phyloP scores from a whole-genome alignment of 1,139 yeast species.

The Pneumocystis oryctolagi region DNA sequence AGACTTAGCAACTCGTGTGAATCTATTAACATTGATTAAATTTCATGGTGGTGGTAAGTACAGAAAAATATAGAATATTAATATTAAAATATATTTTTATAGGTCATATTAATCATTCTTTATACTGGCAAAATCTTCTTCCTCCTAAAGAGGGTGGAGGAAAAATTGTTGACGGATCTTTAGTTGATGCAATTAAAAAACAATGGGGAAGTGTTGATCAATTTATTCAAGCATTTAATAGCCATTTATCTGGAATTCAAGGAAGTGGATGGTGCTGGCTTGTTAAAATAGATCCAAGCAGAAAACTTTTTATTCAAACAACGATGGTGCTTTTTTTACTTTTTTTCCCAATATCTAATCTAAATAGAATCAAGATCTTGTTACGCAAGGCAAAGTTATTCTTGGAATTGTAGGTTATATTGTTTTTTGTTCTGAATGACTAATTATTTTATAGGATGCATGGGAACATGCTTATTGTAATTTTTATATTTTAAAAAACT shows the following conservation, averaged over 20 bases:
- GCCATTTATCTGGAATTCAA: slow-evolving; percentile 75
- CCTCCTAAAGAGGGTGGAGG: slow-evolving; percentile 79
- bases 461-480: slow-evolving; percentile 90
- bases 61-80: neutral
- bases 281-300: slow-evolving; percentile 73
- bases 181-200: slow-evolving; percentile 46
- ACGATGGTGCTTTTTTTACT: slow-evolving; percentile 29
- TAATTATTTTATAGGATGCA: slow-evolving; percentile 78
- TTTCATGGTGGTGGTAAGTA: slow-evolving; percentile 80
- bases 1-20: slow-evolving; percentile 52
- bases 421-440: neutral
- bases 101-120: slow-evolving; percentile 56
- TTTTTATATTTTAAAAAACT: neutral
- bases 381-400: slow-evolving; percentile 57
- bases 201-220: slow-evolving; percentile 71
- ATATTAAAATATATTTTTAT: neutral
- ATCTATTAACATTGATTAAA: slow-evolving; percentile 63
- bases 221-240: slow-evolving; percentile 52
- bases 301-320: slow-evolving; percentile 70
- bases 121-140: slow-evolving; percentile 85
- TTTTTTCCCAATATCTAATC: neutral
- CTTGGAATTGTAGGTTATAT: slow-evolving; percentile 13
- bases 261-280: slow-evolving; percentile 98
- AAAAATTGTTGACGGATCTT: slow-evolving; percentile 48
- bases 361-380: slow-evolving; percentile 66